A percentile compares a stretch with the other conserved stretches of the same genome.
phyloP scores from a whole-genome alignment of 768 basidiomycete species.

The Collybia sp. region DNA sequence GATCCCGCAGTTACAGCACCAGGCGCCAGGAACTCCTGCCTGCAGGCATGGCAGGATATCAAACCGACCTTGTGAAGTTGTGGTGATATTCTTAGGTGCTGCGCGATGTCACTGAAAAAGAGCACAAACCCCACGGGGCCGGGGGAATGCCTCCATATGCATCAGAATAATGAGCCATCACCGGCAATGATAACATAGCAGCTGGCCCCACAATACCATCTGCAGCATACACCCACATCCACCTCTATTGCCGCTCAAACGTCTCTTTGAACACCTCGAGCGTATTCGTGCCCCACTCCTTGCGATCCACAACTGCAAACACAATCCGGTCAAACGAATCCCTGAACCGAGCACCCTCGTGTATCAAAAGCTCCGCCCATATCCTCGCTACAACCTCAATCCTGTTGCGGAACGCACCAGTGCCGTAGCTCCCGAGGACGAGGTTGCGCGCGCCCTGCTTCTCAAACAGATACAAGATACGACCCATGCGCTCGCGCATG shows the following conservation, averaged over 20 bases:
- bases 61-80: no score
- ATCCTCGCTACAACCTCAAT: slow-evolving; percentile 52
- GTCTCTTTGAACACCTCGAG: slow-evolving; percentile 19
- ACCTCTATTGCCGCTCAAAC: background rate
- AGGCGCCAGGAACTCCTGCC: no score
- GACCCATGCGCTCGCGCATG: slow-evolving; percentile 71
- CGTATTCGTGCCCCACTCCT: slow-evolving; percentile 17
- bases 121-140: no score
- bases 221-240: background rate
- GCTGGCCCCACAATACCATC: no score
- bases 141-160: no score
- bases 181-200: no score
- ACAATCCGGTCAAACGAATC: slow-evolving; percentile 56
- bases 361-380: slow-evolving; percentile 59
- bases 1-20: no score
- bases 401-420: slow-evolving; percentile 71
- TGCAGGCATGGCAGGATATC: no score
- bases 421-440: slow-evolving; percentile 74
- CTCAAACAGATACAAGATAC: slow-evolving; percentile 64
- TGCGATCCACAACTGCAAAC: slow-evolving; percentile 47
- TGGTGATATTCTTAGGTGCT: no score
- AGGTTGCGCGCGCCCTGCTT: slow-evolving; percentile 51
- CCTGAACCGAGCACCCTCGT: slow-evolving; percentile 45
- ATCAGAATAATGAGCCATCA: no score
- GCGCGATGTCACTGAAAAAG: no score